Base-by-base conservation (phyloP, 805 yeast species). In the Ogataea trehaloabstinens region DNA sequence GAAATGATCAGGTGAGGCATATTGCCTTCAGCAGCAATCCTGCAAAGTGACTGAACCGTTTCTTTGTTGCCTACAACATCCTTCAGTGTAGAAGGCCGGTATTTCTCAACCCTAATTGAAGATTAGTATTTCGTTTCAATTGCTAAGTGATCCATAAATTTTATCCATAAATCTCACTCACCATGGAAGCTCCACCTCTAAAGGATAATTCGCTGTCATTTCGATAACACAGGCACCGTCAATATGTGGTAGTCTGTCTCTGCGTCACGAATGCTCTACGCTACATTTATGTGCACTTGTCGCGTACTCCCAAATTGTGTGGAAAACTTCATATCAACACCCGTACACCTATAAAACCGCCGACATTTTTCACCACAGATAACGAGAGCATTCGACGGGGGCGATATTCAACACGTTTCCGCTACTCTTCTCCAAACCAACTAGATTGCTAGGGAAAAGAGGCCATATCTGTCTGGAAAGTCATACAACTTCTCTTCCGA, bases 1-100 rank as follows among this genome's bases (percentile, higher is more conserved):
- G 93, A 83, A 31, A 93, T 85, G 52, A 93, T 90, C 76, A 93
- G 70, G 64, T 93, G 96, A 1, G 99, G 98, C 87, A 93, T 84
- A 63, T 93, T 93, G 22, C 99, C 99, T 54, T 90, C 96, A 34
- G 75, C 65, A 4, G 95, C 96, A 36, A 93, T 90, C 44, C 87
- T 76, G 53, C 82, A 77, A 38, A 93, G 70, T 27, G 97, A 74
- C 44, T 82, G 88, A 4, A 93, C 74, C 3, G 98, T 91, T 45
- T 90, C 98, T 40, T 76, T 82, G 53, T 93, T 93, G 7, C 99
- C 99, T 8, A 91, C 98, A 19, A 93, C 82, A 54, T 93, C 98
- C 33, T 78, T 76, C 20, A 93, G 68, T 15, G 70, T 61, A 27
- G 74, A 69, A 0, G 99, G 99, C 44, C 99, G 78, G 59, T 93